Base-by-base conservation (phyloP, 352 stramenopile genomes). In the Elongisporangium prolatum region DNA sequence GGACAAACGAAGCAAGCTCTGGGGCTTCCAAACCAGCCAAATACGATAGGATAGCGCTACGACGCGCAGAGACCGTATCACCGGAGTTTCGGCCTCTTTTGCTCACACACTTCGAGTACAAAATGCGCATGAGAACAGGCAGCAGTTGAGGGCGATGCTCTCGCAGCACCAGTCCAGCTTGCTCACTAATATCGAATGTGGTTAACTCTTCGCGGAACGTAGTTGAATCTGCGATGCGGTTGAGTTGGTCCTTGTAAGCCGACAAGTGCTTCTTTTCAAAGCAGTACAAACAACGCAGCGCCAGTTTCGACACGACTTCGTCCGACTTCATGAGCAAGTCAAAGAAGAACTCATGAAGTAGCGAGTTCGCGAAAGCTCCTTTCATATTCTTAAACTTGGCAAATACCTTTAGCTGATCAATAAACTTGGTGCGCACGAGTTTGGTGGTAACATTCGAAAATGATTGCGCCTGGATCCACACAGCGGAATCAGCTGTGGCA, bases 51-150 rank as follows among this genome's bases (percentile, higher is more conserved):
- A 98, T 94, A 2, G 90, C 87, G 3, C 89, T 76, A 60, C 91
- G 90, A n/a, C 91, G 84, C 34, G 84, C 82, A 9, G 80, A 83
- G 40, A 96, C 86, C 0, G 88, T 94, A 62, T 95, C 87, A 9
- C 86, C 89, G 8, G 75, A 79, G 66, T 91, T 93, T 38, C 81
- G 77, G 22, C 81, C 86, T 61, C 88, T 96, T 61, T 89, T 88
- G 50, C 88, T 91, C 21, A 96, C 74, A 44, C 94, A 95, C 58
- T 96, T 95, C 7, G 89, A 91, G 68, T 96, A 98, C 51, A 98
- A 57, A 37, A 98, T 48, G 13, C 92, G 82, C 57, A 96, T 74
- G 10, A 98, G 69, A 3, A 98, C 77, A 7, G 91, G 92, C 5
- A 97, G 38, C 8, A 97, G 70, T 37, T 77, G 71, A 0, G 57